These are phyloP conservation scores for Solanum bulbocastanum DNA, from an alignment of 257 asterid species.

Conservation along the genomic window DNA sequence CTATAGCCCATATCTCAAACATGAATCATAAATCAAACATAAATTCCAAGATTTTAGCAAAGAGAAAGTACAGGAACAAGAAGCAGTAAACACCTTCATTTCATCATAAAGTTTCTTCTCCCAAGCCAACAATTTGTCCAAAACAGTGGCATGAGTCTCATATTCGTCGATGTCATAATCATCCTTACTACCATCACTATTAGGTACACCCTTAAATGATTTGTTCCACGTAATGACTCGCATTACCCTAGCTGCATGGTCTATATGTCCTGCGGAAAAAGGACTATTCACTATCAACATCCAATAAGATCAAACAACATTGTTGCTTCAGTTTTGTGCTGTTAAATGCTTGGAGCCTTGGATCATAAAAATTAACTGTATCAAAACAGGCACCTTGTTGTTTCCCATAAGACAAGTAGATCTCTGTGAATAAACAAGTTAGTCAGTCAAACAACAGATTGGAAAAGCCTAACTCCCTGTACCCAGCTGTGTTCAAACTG, in stretches of 20 bases:
- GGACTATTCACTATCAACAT: neutral
- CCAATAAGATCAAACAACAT: neutral
- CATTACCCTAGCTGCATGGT: constrained; percentile 95
- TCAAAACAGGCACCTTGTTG: neutral
- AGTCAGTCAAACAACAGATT: neutral
- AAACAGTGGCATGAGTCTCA: constrained; percentile 91
- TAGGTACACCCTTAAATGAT: constrained; percentile 62
- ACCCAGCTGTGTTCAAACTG: neutral
- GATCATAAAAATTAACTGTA: neutral
- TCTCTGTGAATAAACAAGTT: neutral
- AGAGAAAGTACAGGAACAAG: neutral
- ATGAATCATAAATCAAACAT: neutral
- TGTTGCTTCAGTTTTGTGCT: neutral
- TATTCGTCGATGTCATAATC: constrained; percentile 50
- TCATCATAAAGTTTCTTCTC: constrained; percentile 97
- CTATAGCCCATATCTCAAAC: neutral
- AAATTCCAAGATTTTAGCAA: neutral
- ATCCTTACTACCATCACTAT: constrained; percentile 48
- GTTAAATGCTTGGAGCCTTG: neutral
- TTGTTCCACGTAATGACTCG: constrained; percentile 95
- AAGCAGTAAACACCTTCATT: constrained; percentile 54
- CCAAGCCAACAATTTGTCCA: constrained; percentile 96
- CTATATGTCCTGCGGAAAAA: constrained; percentile 71
- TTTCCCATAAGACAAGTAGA: neutral
- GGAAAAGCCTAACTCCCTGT: neutral